These are phyloP conservation scores for Hygrocybe coccinea DNA, from an alignment of 768 basidiomycete genomes.

Conservation along the genomic window DNA sequence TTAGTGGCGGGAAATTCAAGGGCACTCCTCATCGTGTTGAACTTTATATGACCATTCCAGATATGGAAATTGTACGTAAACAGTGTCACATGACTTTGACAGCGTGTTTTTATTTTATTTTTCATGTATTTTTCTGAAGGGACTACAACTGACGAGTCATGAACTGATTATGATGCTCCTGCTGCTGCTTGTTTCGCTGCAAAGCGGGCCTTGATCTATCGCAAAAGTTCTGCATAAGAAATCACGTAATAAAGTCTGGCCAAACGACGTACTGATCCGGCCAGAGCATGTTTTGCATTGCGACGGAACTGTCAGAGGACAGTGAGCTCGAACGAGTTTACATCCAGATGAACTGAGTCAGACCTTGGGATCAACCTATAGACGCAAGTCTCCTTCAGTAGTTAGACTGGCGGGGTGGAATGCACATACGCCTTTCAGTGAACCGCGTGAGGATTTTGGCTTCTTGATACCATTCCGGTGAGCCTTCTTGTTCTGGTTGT, in stretches of 20 bases:
- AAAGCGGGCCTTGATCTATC: slow-evolving; percentile 60
- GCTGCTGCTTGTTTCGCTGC: slow-evolving; percentile 52
- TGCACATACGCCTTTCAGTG: slow-evolving; percentile 83
- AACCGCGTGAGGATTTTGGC: slow-evolving; percentile 60
- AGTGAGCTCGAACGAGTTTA: slow-evolving; percentile 8
- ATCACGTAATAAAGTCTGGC: neutral
- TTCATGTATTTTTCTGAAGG: too few relatives aligned
- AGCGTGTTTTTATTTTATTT: neutral
- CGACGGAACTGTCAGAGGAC: slow-evolving; percentile 65
- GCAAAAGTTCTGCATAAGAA: slow-evolving; percentile 2
- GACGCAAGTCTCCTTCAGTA: slow-evolving; percentile 3
- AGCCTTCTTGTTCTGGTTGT: slow-evolving; percentile 96
- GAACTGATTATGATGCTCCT: slow-evolving; percentile 15
- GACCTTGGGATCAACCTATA: slow-evolving; percentile 79
- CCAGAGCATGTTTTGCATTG: slow-evolving; percentile 67
- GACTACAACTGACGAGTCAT: neutral
- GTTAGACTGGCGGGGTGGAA: neutral
- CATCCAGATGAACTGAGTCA: slow-evolving; percentile 16
- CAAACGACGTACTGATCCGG: slow-evolving; percentile 55
- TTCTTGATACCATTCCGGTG: slow-evolving; percentile 97
- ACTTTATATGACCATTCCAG: too few relatives aligned
- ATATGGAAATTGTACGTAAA: too few relatives aligned
- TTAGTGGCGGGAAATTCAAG: too few relatives aligned
- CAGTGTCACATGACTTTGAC: too few relatives aligned
- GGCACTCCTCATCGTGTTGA: too few relatives aligned